These are phyloP conservation scores for Globisporangium viniferum DNA, from an alignment of 352 stramenopile species.

Conservation along the genomic window DNA sequence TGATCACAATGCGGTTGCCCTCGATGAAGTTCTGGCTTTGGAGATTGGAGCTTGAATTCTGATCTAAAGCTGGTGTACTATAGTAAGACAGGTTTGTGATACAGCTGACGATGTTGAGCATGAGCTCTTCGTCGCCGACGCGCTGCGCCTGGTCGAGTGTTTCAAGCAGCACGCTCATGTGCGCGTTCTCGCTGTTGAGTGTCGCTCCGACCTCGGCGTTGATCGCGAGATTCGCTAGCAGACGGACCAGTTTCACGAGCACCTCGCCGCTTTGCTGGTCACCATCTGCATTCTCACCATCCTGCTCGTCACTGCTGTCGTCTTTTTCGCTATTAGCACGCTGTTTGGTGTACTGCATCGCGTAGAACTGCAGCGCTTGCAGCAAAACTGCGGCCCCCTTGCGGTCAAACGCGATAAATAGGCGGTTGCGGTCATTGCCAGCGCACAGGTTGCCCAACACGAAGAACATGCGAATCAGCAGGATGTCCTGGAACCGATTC, in stretches of 20 bases:
- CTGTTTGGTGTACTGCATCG: slow-evolving; percentile 26
- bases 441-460: slow-evolving; percentile 86
- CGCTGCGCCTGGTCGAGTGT: slow-evolving; percentile 37
- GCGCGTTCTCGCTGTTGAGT: slow-evolving; percentile 31
- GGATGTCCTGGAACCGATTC: slow-evolving; percentile 40
- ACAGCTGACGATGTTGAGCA: slow-evolving; percentile 86
- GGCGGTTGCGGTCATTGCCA: slow-evolving; percentile 75
- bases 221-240: slow-evolving; percentile 83
- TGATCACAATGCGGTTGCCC: slow-evolving; percentile 37
- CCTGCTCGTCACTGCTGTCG: background rate
- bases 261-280: slow-evolving; percentile 53
- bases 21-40: slow-evolving; percentile 37
- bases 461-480: slow-evolving; percentile 80
- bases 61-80: background rate
- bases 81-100: slow-evolving; percentile 90
- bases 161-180: slow-evolving; percentile 37
- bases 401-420: slow-evolving; percentile 32
- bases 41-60: background rate
- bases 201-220: slow-evolving; percentile 53
- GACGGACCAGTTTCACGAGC: slow-evolving; percentile 76
- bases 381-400: slow-evolving; percentile 37
- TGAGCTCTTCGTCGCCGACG: slow-evolving; percentile 69
- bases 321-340: background rate
- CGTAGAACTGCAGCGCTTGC: slow-evolving; percentile 42
- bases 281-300: slow-evolving; percentile 3